Base-by-base conservation (phyloP, 331 rosid species). In the Acacia pycnantha region DNA sequence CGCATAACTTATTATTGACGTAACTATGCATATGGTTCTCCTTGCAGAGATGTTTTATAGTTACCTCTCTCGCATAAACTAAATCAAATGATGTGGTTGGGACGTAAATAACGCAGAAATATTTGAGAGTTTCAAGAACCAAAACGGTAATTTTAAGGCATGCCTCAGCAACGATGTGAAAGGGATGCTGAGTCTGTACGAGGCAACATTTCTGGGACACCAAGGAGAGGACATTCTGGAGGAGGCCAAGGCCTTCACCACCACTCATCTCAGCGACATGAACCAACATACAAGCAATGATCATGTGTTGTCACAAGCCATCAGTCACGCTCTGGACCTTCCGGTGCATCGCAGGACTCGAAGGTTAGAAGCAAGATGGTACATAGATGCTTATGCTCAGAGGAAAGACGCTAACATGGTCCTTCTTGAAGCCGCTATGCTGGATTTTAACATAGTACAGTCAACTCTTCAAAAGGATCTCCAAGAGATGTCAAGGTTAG, bases 381-480 rank as follows among this genome's bases (percentile, higher is more conserved):
- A 59, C 47, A 86, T 86, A 43, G 94, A 90, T 13, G 74, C 77
- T 5, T 90, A 88, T 26, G 48, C 15, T 4, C 84, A 81, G 65
- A 86, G 78, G n/a, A 58, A 58, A 50, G 74, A 83, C 3, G 80
- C 84, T 29, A 84, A 87, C 9, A 13, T 0, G 18, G 27, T 79
- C 10, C 73, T 90, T 1, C 86, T 88, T 76, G 88, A 88, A 44
- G 80, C 85, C 2, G 97, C 92, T 9, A 81, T 16, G 29, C 68
- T 90, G 3, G 87, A 92, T 75, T 92, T 88, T 61, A 90, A 92
- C 76, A 33, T 82, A 46, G 82, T 86, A 7, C 94, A 91, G 51
- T 79, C 86, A 69, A 78, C 82, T 6, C 77, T 67, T 11, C 88
- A 81, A 53, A 82, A 74, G 0, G 89, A 91, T 18, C 90, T 91